Evolutionary conservation across 768 basidiomycete genomes (phyloP), one percentile per base, ranked within the genome.

Genomic region (Dictyophora rubrovolvata): DNA sequence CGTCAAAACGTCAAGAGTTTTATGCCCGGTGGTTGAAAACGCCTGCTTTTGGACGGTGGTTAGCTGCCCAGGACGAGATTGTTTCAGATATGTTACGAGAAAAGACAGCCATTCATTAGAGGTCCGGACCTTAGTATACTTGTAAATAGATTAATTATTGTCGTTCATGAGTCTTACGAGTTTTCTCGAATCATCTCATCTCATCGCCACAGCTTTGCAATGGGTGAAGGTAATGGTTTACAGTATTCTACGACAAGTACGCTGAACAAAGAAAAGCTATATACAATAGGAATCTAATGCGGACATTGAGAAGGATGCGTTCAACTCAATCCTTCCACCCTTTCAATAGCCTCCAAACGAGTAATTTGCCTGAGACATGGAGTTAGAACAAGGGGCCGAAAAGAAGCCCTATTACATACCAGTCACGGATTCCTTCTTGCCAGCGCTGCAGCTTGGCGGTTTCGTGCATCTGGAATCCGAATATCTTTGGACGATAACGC

Each of bases 401-500:
- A 23, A 23, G 21, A n/a, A 54, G 10, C 14, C 35, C 33, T 17
- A 55, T 11, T 47, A 18, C 83, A 60, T 61, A 87, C 92, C 81
- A 79, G 72, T 98, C 94, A 56, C 95, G 74, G 37, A 87, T 81
- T 3, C 91, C 94, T 72, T 93, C 91, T 71, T 98, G 92, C 96
- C 96, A 99, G 66, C 94, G 77, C 69, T 93, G 88, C 64, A 96
- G 71, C 71, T 87, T 94, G 17, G 95, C 95, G 61, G 82, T 85
- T 75, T 98, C 96, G 67, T 97, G 82, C 36, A 98, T 75, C 72
- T 93, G 91, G 79, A 99, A 99, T 1, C 96, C 96, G 71, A 97
- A 98, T 55, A 98, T 94, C 68, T 85, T 84, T 34, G 95, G 94
- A 56, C 89, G 78, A 70, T 96, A 94, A 64, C 92, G 71, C 68